These are phyloP conservation scores for Suhomyces sp. DNA, from an alignment of 805 yeast genomes.

Conservation along the genomic window DNA sequence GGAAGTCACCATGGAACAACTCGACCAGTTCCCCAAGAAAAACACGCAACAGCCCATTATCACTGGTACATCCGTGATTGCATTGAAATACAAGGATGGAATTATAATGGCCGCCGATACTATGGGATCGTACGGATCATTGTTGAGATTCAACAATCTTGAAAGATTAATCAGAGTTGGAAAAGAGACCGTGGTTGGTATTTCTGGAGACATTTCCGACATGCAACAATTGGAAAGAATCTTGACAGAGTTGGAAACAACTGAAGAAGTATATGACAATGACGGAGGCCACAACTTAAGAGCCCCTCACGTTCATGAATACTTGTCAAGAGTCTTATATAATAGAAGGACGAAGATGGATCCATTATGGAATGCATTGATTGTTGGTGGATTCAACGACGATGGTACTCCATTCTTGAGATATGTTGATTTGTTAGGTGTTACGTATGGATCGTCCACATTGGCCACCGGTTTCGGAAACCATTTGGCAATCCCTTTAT, in stretches of 20 bases:
- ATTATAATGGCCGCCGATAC: conserved; percentile 94
- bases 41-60: conserved; percentile 93
- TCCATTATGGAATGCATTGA: conserved; percentile 92
- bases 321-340: conserved; percentile 80
- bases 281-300: conserved; percentile 58
- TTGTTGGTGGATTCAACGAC: conserved; percentile 86
- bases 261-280: conserved; percentile 77
- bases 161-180: conserved; percentile 89
- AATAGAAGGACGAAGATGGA: conserved; percentile 88
- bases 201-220: conserved; percentile 93
- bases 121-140: conserved; percentile 87
- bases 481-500: conserved; percentile 87
- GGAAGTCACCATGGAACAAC: conserved; percentile 13
- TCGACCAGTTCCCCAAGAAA: conserved; percentile 58
- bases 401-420: conserved; percentile 66
- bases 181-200: conserved; percentile 81
- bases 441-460: conserved; percentile 81
- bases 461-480: conserved; percentile 97
- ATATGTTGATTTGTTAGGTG: conserved; percentile 90
- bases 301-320: conserved; percentile 88
- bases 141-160: conserved; percentile 79
- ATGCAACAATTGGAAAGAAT: conserved; percentile 77
- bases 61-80: conserved; percentile 95
- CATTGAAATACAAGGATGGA: conserved; percentile 87
- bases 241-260: conserved; percentile 70